These are phyloP conservation scores for Stylonectria norvegica DNA, from an alignment of 2,329 filamentous ascomycete species.

Conservation along the genomic window DNA sequence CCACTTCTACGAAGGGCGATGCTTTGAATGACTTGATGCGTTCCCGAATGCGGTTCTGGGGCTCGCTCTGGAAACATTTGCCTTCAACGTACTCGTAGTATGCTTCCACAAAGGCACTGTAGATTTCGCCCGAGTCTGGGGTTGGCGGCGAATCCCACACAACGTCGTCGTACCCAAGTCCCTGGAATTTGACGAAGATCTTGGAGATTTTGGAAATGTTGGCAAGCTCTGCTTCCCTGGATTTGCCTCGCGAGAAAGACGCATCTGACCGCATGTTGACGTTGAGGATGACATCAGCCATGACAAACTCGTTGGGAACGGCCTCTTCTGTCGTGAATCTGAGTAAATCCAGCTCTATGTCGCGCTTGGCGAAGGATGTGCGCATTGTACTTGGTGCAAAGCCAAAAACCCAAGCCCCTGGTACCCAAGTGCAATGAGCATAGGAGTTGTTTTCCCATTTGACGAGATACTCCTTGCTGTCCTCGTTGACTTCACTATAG, in stretches of 20 bases:
- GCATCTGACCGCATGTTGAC: constrained; percentile 60
- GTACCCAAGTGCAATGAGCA: constrained; percentile 79
- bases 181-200: constrained; percentile 87
- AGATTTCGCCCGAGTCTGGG: constrained; percentile 61
- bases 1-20: constrained; percentile 65
- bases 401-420: constrained; percentile 85
- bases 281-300: constrained; percentile 84
- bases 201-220: constrained; percentile 69
- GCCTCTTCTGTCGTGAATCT: constrained; percentile 73
- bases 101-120: constrained; percentile 75
- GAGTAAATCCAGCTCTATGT: constrained; percentile 53
- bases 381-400: constrained; percentile 62
- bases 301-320: constrained; percentile 80
- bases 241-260: constrained; percentile 47
- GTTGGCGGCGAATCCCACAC: constrained; percentile 84
- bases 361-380: constrained; percentile 70
- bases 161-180: constrained; percentile 82
- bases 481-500: constrained; percentile 49
- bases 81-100: constrained; percentile 85
- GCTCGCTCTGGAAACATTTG: constrained; percentile 61
- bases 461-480: constrained; percentile 86
- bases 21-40: constrained; percentile 66
- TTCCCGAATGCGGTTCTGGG: constrained; percentile 58
- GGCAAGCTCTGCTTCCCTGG: constrained; percentile 66
- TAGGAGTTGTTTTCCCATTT: constrained; percentile 85